Percentiles rank a stretch among this genome's conserved stretches.
phyloP scores from a whole-genome alignment of 2,329 filamentous ascomycete species.

The Epichloe baconii region DNA sequence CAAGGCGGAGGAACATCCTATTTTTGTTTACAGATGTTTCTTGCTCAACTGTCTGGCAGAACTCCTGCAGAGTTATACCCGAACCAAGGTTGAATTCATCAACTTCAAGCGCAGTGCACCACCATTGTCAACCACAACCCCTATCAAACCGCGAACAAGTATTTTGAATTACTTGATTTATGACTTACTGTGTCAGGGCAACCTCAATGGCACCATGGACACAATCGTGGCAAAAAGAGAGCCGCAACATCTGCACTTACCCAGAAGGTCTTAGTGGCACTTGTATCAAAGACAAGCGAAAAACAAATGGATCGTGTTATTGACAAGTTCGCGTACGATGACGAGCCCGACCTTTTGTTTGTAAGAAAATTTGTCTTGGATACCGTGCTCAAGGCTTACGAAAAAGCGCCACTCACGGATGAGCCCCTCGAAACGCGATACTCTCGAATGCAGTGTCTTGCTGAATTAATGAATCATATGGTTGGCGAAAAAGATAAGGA shows the following conservation, averaged over 20 bases:
- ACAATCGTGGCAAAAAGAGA: slow-evolving; percentile 73
- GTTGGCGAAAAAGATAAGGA: slow-evolving; percentile 66
- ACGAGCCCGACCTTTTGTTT: slow-evolving; percentile 75
- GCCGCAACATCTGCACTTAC: slow-evolving; percentile 74
- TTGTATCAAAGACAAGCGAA: slow-evolving; percentile 82
- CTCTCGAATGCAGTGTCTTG: slow-evolving; percentile 71
- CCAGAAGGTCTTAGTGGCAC: slow-evolving; percentile 70
- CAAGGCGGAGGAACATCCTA: slow-evolving; percentile 85
- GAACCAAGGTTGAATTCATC: slow-evolving; percentile 96
- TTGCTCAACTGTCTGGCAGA: slow-evolving; percentile 85
- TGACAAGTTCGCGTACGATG: slow-evolving; percentile 53
- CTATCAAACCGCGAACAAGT: slow-evolving; percentile 84
- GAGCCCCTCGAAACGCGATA: slow-evolving; percentile 81
- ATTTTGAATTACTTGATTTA: slow-evolving; percentile 90
- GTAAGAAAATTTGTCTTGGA: slow-evolving; percentile 93
- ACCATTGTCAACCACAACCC: slow-evolving; percentile 69
- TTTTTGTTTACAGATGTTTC: slow-evolving; percentile 94
- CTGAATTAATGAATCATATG: slow-evolving; percentile 88
- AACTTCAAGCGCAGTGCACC: slow-evolving; percentile 93
- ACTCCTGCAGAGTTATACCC: slow-evolving; percentile 80
- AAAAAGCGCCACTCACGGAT: slow-evolving; percentile 65
- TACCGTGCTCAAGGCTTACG: slow-evolving; percentile 82
- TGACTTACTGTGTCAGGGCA: slow-evolving; percentile 51
- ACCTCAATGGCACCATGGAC: slow-evolving; percentile 57
- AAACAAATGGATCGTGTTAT: slow-evolving; percentile 44